Conservation (phyloP, 2,329 filamentous ascomycete species). For the Colletotrichum zoysiae region DNA sequence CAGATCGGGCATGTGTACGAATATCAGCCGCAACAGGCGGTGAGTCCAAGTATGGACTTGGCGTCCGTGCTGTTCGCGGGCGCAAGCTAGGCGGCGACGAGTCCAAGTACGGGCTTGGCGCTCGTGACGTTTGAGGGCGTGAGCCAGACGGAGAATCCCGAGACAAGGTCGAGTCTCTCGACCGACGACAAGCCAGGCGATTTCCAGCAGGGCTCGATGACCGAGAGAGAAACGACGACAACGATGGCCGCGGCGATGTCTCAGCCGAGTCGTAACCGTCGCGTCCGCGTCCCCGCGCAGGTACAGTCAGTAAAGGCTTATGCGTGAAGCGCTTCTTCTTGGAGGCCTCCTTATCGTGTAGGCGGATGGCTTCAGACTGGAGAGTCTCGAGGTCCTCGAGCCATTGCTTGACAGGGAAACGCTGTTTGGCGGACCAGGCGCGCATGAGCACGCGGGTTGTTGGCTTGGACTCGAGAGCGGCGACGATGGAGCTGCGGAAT, state of each 20-base stretch:
- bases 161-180: neutral
- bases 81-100: neutral
- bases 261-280: neutral
- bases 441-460: conserved; percentile 73
- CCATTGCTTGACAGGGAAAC: conserved; percentile 77
- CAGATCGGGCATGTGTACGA: neutral
- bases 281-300: neutral
- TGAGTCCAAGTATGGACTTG: no score
- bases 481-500: conserved; percentile 72
- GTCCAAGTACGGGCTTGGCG: no score
- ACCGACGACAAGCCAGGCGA: neutral
- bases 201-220: neutral
- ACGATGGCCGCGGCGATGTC: neutral
- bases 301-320: neutral
- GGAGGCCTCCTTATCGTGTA: conserved; percentile 32
- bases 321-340: conserved; percentile 16
- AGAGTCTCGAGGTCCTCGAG: conserved; percentile 73
- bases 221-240: neutral
- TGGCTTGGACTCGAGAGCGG: conserved; percentile 68
- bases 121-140: no score
- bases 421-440: conserved; percentile 72
- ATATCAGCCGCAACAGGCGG: neutral
- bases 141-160: neutral
- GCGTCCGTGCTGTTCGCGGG: no score
- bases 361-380: conserved; percentile 70